A percentile compares a stretch with the other conserved stretches of the same genome.
Evolutionary conservation across 1,284 basidiomycete genomes (phyloP).

Genomic region (Ceratobasidium sp.): DNA sequence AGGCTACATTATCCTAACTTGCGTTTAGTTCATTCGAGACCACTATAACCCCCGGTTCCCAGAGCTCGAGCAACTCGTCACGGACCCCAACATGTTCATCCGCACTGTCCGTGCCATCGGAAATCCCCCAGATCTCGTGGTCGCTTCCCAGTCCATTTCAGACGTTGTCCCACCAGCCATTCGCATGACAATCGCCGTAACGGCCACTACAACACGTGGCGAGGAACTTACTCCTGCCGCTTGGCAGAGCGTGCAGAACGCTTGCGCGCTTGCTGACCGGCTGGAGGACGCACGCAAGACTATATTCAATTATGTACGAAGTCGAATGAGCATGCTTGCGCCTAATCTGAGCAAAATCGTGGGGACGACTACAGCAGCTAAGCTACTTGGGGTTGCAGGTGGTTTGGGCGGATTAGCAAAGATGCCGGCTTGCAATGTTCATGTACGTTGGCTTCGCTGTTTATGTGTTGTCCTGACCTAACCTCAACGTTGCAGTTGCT

Average conservation of each 20-base stretch:
- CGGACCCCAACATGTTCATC: slow-evolving; percentile 93
- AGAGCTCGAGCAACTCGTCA: slow-evolving; percentile 95
- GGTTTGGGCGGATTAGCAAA: slow-evolving; percentile 92
- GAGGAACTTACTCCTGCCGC: slow-evolving; percentile 76
- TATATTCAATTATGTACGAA: slow-evolving; percentile 99
- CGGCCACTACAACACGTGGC: slow-evolving; percentile 92
- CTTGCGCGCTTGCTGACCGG: slow-evolving; percentile 89
- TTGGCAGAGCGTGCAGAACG: slow-evolving; percentile 87
- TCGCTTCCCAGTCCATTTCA: slow-evolving; percentile 87
- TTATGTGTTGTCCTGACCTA: not conserved
- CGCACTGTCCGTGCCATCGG: slow-evolving; percentile 90
- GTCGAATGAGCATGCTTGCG: slow-evolving; percentile 97
- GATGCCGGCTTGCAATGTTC: slow-evolving; percentile 96
- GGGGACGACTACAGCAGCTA: slow-evolving; percentile 97
- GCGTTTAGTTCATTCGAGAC: slow-evolving; percentile 91
- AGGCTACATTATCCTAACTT: slow-evolving; percentile 35
- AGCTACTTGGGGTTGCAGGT: slow-evolving; percentile 96
- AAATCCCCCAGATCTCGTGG: slow-evolving; percentile 74
- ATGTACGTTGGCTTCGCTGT: slow-evolving; percentile 68
- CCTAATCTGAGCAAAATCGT: slow-evolving; percentile 98
- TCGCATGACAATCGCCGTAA: slow-evolving; percentile 96
- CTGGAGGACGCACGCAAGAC: slow-evolving; percentile 90
- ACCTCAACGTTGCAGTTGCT: slow-evolving; percentile 72
- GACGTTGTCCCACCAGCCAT: slow-evolving; percentile 91
- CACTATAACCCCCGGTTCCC: slow-evolving; percentile 97